Conservation (phyloP, 352 stramenopile species). For the Pythium plurisporium region DNA sequence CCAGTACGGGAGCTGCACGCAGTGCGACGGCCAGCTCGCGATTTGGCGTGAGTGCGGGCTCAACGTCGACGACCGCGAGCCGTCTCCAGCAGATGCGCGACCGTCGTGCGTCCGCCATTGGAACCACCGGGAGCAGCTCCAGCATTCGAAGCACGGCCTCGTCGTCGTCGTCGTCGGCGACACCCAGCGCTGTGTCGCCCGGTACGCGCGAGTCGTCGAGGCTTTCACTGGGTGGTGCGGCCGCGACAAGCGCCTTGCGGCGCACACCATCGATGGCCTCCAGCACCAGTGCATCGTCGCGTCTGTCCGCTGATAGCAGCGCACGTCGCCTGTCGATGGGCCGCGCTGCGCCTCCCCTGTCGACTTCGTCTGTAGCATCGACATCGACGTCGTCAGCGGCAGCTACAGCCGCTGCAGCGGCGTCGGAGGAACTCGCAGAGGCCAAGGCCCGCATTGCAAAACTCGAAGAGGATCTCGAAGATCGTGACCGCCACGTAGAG, state of each 20-base stretch:
- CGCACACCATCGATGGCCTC: constrained; percentile 13
- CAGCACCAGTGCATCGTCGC: constrained; percentile 1
- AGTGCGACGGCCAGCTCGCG: neutral
- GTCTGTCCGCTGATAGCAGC: constrained; percentile 5
- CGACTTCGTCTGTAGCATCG: neutral
- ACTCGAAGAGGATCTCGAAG: constrained; percentile 65
- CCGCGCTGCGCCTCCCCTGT: constrained; percentile 7
- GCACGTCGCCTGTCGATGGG: constrained; percentile 14
- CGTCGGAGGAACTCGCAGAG: constrained; percentile 49
- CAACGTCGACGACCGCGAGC: constrained; percentile 13
- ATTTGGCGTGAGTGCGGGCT: neutral
- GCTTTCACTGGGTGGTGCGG: constrained; percentile 8
- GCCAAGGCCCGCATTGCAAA: constrained; percentile 45
- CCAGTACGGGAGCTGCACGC: constrained; percentile 1
- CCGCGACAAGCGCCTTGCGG: constrained; percentile 1
- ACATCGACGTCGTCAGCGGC: neutral
- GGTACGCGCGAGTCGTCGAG: constrained; percentile 3
- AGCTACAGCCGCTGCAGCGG: neutral
- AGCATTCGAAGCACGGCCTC: constrained; percentile 5
- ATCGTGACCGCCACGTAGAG: constrained; percentile 62
- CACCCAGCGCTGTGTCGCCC: constrained; percentile 1
- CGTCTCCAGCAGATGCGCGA: constrained; percentile 11
- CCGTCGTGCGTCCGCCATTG: neutral
- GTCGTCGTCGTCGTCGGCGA: constrained; percentile 6
- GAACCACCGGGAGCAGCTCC: constrained; percentile 10